phyloP scores from a whole-genome alignment of 495 filamentous ascomycete species.

The Cercophora samala region DNA sequence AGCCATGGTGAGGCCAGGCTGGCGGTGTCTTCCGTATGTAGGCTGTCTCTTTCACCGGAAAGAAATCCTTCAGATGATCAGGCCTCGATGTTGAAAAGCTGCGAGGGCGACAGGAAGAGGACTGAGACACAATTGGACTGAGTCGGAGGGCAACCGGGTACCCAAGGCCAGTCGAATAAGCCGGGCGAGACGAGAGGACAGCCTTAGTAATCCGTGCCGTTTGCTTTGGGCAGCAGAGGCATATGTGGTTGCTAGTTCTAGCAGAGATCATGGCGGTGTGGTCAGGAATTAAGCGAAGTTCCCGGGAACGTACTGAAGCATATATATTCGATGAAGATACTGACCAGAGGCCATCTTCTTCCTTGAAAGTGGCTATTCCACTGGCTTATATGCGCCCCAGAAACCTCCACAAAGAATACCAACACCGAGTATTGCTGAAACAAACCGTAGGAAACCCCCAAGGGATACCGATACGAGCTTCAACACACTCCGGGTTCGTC shows the following conservation, averaged over 20 bases:
- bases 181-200: slow-evolving; percentile 24
- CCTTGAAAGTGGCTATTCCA: background rate
- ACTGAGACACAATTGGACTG: slow-evolving; percentile 9
- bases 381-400: background rate
- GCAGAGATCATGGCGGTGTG: slow-evolving; percentile 26
- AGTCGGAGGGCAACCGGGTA: slow-evolving; percentile 30
- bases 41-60: slow-evolving; percentile 45
- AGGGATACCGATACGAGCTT: slow-evolving; percentile 1
- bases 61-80: slow-evolving; percentile 44
- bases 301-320: background rate
- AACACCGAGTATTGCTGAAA: background rate
- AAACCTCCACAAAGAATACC: background rate
- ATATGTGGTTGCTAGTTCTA: slow-evolving; percentile 27
- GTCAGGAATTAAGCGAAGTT: background rate
- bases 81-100: slow-evolving; percentile 43
- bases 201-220: slow-evolving; percentile 33
- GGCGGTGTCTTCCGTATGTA: slow-evolving; percentile 50
- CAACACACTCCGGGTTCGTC: slow-evolving; percentile 15
- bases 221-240: slow-evolving; percentile 36
- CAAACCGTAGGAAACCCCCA: background rate
- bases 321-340: background rate
- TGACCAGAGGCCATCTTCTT: background rate
- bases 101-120: slow-evolving; percentile 11
- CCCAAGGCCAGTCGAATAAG: slow-evolving; percentile 17
- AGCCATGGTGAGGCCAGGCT: slow-evolving; percentile 68